phyloP scores from a whole-genome alignment of 306 rosid species.

The Fragaria nilgerrensis region DNA sequence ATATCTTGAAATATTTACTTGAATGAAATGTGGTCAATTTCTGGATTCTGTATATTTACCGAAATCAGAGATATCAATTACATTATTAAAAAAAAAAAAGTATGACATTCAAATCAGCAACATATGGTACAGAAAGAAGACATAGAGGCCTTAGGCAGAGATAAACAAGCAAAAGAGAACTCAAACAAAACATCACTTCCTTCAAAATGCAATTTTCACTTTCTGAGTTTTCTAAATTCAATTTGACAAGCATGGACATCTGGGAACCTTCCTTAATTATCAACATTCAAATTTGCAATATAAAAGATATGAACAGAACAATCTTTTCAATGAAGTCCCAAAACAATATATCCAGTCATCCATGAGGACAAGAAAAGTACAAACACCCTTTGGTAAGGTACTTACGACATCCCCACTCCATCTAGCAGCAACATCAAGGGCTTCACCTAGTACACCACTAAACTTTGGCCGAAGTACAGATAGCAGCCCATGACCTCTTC shows the following conservation, averaged over 20 bases:
- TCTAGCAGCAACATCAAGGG: slow-evolving; percentile 87
- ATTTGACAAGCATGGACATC: neutral
- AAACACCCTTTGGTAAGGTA: slow-evolving; percentile 26
- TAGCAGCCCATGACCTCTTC: slow-evolving; percentile 90
- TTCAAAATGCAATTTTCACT: neutral
- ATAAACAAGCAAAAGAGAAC: neutral
- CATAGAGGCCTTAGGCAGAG: neutral
- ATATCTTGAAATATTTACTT: too few species aligned
- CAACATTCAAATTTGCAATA: neutral
- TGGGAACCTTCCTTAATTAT: neutral
- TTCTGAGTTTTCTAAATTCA: neutral
- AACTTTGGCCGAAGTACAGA: slow-evolving; percentile 84
- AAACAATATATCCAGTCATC: neutral
- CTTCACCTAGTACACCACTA: slow-evolving; percentile 92
- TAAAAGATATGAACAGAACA: neutral
- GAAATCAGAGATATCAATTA: neutral
- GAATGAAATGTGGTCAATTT: neutral
- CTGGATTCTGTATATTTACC: neutral
- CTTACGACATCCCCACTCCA: slow-evolving; percentile 99
- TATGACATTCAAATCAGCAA: neutral
- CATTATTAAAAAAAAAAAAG: neutral
- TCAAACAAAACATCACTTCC: neutral
- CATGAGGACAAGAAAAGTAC: slow-evolving; percentile 14
- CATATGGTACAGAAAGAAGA: neutral
- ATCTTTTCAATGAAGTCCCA: neutral